A percentile compares a stretch with the other conserved stretches of the same genome.
Evolutionary conservation across 495 filamentous ascomycete species (phyloP).

Genomic region (Bacidia gigantensis): DNA sequence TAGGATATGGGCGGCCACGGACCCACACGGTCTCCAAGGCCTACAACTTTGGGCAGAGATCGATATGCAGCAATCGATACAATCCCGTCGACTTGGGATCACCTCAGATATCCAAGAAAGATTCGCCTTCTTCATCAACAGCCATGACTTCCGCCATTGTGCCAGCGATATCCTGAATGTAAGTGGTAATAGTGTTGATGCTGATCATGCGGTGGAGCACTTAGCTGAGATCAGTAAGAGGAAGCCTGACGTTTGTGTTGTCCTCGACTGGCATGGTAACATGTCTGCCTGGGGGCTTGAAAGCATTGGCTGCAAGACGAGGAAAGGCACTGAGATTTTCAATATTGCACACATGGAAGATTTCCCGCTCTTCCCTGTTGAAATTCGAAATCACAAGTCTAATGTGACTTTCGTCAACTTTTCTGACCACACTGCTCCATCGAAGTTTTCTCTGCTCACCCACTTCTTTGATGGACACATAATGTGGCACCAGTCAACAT

Average conservation of each 20-base stretch:
- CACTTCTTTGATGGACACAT: conserved; percentile 82
- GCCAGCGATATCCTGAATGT: conserved; percentile 62
- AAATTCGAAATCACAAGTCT: conserved; percentile 36
- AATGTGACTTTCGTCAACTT: conserved; percentile 58
- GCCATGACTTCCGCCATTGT: conserved; percentile 62
- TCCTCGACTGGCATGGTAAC: conserved; percentile 68
- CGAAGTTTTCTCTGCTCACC: conserved; percentile 59
- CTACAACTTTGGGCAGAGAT: conserved; percentile 73
- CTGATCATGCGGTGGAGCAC: conserved; percentile 63
- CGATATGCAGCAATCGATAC: conserved; percentile 63
- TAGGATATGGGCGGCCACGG: conserved; percentile 69
- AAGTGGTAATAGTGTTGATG: conserved; percentile 40
- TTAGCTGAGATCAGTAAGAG: conserved; percentile 76
- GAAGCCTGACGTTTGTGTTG: conserved; percentile 74
- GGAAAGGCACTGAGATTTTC: conserved; percentile 59
- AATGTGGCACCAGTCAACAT: conserved; percentile 62
- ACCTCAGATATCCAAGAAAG: conserved; percentile 28
- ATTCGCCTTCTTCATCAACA: conserved; percentile 76
- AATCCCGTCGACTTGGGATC: conserved; percentile 35
- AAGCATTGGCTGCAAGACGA: conserved; percentile 64
- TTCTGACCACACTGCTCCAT: conserved; percentile 41
- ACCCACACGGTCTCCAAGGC: conserved; percentile 55
- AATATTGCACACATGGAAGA: conserved; percentile 75
- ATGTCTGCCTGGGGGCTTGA: conserved; percentile 95
- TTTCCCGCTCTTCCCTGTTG: conserved; percentile 42